phyloP scores from a whole-genome alignment of 306 rosid genomes.

The Cicer judaicum region DNA sequence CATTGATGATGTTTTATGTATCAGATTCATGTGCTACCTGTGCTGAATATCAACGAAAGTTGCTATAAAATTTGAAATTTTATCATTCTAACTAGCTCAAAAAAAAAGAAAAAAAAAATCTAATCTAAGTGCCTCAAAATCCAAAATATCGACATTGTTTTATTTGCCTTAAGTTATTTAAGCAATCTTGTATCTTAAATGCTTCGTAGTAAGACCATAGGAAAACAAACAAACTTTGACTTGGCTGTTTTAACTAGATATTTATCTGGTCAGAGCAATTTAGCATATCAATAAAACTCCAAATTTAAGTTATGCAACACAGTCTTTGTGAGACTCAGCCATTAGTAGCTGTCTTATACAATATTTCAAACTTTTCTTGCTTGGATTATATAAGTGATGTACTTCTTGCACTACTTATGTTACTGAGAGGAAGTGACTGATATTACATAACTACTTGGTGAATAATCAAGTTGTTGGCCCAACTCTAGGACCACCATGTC shows the following conservation, averaged over 20 bases:
- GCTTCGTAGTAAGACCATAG: background rate
- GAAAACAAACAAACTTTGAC: constrained; percentile 25
- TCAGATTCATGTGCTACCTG: constrained; percentile 11
- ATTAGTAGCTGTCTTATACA: background rate
- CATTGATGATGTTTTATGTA: background rate
- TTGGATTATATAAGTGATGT: background rate
- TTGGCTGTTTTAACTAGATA: background rate
- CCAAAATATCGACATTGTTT: background rate
- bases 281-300: background rate
- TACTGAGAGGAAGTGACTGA: background rate
- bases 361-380: background rate
- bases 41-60: background rate
- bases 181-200: background rate
- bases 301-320: background rate
- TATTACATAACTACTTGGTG: background rate
- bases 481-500: constrained; percentile 8
- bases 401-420: background rate
- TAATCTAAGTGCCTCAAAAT: background rate
- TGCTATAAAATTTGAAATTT: background rate
- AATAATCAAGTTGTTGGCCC: constrained; percentile 7
- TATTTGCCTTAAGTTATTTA: background rate
- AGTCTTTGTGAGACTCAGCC: background rate
- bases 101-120: background rate
- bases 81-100: constrained; percentile 4
- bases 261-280: background rate